phyloP scores from a whole-genome alignment of 2,329 filamentous ascomycete species.

The Microsporum audouinii region DNA sequence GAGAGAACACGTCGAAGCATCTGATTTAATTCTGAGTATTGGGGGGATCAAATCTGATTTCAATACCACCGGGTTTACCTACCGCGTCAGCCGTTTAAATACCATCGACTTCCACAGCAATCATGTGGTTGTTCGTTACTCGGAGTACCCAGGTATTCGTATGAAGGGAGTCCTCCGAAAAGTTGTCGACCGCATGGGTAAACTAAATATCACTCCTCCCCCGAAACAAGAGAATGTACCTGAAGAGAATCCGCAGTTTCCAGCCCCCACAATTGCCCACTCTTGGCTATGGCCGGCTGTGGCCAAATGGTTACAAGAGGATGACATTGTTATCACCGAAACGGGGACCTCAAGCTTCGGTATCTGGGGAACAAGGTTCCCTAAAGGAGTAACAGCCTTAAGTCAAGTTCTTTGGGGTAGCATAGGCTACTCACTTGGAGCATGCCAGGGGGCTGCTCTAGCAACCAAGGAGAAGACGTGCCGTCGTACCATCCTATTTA shows the following conservation, averaged over 20 bases:
- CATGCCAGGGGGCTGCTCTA: conserved; percentile 44
- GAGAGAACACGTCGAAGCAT: conserved; percentile 28
- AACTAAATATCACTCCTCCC: conserved; percentile 46
- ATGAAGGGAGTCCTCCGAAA: conserved; percentile 70
- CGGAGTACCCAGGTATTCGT: conserved; percentile 63
- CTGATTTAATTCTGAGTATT: conserved; percentile 32
- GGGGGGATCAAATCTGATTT: conserved; percentile 35
- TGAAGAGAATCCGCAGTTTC: conserved; percentile 19
- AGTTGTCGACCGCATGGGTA: conserved; percentile 47
- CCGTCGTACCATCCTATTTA: conserved; percentile 63
- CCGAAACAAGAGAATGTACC: conserved; percentile 46
- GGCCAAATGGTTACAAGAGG: conserved; percentile 38
- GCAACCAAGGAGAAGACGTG: conserved; percentile 34
- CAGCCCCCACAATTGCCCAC: conserved; percentile 36
- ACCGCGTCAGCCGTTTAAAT: conserved; percentile 62
- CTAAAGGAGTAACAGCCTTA: conserved; percentile 39
- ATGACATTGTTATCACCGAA: conserved; percentile 48
- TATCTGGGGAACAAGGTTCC: conserved; percentile 41
- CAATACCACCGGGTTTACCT: conserved; percentile 60
- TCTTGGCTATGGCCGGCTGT: conserved; percentile 40
- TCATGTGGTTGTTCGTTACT: conserved; percentile 61
- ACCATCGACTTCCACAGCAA: conserved; percentile 73
- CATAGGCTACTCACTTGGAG: conserved; percentile 51
- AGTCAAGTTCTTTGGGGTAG: conserved; percentile 47
- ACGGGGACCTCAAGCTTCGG: conserved; percentile 49